Evolutionary conservation across 2,329 filamentous ascomycete species (phyloP).

Genomic region (Dothidotthia symphoricarpi): DNA sequence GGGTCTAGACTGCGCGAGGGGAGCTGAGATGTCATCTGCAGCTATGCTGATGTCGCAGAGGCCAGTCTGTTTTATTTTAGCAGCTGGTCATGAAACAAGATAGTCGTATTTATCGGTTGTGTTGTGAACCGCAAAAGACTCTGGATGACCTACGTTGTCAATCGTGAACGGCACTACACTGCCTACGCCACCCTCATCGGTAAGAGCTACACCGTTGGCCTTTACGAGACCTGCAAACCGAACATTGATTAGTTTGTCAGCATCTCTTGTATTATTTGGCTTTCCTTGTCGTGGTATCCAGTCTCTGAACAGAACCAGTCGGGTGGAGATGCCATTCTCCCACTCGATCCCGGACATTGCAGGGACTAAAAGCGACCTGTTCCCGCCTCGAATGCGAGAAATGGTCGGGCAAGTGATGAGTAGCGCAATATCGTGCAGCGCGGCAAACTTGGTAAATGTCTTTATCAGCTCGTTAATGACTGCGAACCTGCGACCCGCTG

Average conservation of each 20-base stretch:
- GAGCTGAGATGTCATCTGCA: constrained; percentile 32
- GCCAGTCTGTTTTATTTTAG: constrained; percentile 31
- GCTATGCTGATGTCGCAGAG: constrained; percentile 33
- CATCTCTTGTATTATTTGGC: constrained; percentile 22
- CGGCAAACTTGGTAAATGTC: constrained; percentile 67
- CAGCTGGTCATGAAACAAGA: constrained; percentile 16
- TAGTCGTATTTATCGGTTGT: constrained; percentile 11
- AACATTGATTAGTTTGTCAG: constrained; percentile 32
- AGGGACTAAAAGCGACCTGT: constrained; percentile 68
- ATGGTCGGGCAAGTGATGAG: constrained; percentile 76
- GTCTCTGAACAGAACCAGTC: constrained; percentile 77
- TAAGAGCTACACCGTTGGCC: constrained; percentile 41
- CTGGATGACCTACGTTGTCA: constrained; percentile 46
- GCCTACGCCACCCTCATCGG: constrained; percentile 45
- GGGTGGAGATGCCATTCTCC: constrained; percentile 73
- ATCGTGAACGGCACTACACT: constrained; percentile 52
- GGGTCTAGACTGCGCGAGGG: constrained; percentile 35
- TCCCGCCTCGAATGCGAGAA: constrained; percentile 71
- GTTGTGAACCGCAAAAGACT: constrained; percentile 16
- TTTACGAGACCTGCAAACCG: constrained; percentile 49
- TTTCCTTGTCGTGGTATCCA: constrained; percentile 45
- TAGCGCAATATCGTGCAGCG: constrained; percentile 69
- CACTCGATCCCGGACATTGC: constrained; percentile 73
- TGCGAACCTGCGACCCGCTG: constrained; percentile 52
- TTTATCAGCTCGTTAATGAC: constrained; percentile 66